phyloP scores from a whole-genome alignment of 192 early-diverging fungal genomes.

The Entomortierella beljakovae region DNA sequence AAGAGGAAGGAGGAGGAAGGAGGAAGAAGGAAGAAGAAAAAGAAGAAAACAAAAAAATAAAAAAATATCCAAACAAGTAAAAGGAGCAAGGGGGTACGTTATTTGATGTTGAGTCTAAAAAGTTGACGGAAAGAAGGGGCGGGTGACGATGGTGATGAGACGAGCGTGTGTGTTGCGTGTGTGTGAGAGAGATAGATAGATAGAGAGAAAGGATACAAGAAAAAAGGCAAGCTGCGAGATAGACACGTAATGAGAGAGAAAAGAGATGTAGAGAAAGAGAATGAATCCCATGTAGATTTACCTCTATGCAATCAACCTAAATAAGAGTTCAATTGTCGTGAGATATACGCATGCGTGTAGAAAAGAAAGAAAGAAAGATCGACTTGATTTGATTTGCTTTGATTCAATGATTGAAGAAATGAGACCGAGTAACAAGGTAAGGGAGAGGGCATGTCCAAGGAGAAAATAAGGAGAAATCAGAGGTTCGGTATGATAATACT shows the following conservation, averaged over 20 bases:
- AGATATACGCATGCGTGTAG: no score
- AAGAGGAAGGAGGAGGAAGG: constrained; percentile 1
- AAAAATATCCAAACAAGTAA: background rate
- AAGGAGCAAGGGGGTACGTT: background rate
- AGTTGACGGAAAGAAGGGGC: background rate
- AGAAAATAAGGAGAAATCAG: no score
- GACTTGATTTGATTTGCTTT: no score
- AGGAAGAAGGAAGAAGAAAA: background rate
- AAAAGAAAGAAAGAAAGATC: no score
- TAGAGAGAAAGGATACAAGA: background rate
- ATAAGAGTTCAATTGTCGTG: no score
- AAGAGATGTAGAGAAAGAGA: background rate
- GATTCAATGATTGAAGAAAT: no score
- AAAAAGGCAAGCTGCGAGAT: background rate
- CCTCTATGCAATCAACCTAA: no score
- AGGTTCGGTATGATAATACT: no score
- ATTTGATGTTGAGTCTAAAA: background rate
- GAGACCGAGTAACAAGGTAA: no score
- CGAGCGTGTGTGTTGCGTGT: no score
- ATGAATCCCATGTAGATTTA: background rate
- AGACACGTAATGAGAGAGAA: background rate
- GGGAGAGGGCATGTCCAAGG: no score
- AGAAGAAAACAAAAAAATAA: background rate
- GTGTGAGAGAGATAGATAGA: background rate
- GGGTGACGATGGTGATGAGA: no score